These are phyloP conservation scores for Nicotiana noctiflora DNA, from an alignment of 257 asterid species.

Conservation along the genomic window DNA sequence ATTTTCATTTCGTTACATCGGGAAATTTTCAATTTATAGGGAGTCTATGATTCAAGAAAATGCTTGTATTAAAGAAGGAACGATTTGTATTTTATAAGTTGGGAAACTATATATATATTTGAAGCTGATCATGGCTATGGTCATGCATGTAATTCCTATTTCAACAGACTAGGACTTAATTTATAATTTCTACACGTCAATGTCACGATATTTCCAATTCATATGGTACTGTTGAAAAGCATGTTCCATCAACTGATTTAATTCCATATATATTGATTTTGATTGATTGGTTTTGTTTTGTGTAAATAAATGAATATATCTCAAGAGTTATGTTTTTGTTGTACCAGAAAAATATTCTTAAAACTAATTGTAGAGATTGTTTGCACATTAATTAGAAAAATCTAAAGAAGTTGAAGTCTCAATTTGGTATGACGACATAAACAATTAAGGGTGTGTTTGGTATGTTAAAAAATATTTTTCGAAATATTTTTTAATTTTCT, in stretches of 20 bases:
- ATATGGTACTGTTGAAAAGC: conserved; percentile 1
- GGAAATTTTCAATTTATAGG: no score
- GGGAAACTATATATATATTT: background rate
- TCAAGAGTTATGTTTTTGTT: background rate
- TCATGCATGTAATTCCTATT: background rate
- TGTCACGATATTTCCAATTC: background rate
- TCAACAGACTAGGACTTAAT: background rate
- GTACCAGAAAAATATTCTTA: background rate
- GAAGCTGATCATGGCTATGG: background rate
- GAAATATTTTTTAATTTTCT: no score
- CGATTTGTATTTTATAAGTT: background rate
- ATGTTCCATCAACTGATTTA: background rate
- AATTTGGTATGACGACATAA: background rate
- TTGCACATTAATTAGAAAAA: background rate
- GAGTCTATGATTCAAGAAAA: background rate
- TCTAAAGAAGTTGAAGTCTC: background rate
- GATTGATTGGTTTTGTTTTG: conserved; percentile 1
- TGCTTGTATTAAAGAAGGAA: background rate
- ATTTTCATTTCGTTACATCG: no score
- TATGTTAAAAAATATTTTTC: no score
- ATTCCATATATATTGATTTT: background rate
- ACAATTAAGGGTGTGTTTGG: background rate
- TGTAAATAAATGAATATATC: background rate
- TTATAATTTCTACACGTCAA: background rate
- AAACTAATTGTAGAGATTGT: background rate